These are phyloP conservation scores for Senna siamea DNA, from an alignment of 306 rosid species.

Conservation along the genomic window DNA sequence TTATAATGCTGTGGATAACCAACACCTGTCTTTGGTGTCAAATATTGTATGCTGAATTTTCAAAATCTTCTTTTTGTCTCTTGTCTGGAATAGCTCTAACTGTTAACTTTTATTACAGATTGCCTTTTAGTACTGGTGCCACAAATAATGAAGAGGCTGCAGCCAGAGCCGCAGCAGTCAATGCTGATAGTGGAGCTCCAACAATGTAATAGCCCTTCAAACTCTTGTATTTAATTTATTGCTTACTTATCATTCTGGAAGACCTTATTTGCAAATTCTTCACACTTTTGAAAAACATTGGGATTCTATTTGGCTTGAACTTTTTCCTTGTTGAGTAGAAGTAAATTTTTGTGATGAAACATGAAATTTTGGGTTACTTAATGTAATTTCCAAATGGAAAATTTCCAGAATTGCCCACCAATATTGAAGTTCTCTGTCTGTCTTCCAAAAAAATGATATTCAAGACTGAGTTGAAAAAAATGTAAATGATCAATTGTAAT, in stretches of 20 bases:
- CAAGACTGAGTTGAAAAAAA: not conserved
- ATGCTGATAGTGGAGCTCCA: slow-evolving; percentile 77
- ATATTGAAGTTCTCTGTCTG: slow-evolving; percentile 2
- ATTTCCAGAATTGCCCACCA: slow-evolving; percentile 17
- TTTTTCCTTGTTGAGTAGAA: slow-evolving; percentile 20
- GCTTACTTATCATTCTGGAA: slow-evolving; percentile 32
- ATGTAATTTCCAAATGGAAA: too few relatives aligned
- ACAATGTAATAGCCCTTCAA: slow-evolving; percentile 61
- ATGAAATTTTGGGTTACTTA: not conserved
- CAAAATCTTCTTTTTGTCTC: slow-evolving; percentile 1
- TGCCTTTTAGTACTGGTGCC: slow-evolving; percentile 52
- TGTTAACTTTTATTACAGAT: slow-evolving; percentile 45
- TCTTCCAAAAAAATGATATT: slow-evolving; percentile 9
- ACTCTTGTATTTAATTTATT: slow-evolving; percentile 37
- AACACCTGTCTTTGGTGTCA: slow-evolving; percentile 4
- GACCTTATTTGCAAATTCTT: not conserved
- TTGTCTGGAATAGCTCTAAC: slow-evolving; percentile 5
- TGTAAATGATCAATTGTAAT: not conserved
- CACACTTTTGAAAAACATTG: not conserved
- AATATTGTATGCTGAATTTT: slow-evolving; percentile 7
- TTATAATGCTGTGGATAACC: not conserved
- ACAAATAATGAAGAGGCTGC: slow-evolving; percentile 70
- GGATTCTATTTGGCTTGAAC: slow-evolving; percentile 3
- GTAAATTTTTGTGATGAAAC: slow-evolving; percentile 9
- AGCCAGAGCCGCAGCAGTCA: slow-evolving; percentile 71